A percentile compares a stretch with the other conserved stretches of the same genome.
Evolutionary conservation across 2,329 filamentous ascomycete species (phyloP).

Genomic region (Cladosporium colombiae): DNA sequence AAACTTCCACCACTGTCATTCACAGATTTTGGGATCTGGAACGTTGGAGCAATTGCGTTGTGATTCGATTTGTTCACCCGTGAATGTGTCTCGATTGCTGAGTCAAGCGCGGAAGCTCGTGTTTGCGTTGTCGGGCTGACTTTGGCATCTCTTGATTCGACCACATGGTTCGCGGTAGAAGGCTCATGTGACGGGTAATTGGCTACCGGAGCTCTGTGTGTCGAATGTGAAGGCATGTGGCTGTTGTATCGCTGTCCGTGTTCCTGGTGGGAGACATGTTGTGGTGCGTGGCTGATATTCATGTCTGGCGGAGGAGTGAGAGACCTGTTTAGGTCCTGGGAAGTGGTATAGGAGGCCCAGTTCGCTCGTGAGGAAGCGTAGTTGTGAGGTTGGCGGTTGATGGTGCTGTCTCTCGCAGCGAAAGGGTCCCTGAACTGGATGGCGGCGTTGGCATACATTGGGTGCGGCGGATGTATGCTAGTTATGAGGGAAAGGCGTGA

Average conservation of each 20-base stretch:
- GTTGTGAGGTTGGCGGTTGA: conserved; percentile 20
- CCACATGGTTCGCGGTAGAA: not conserved
- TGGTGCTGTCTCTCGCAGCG: conserved; percentile 31
- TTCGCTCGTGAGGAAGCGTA: conserved; percentile 10
- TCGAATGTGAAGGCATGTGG: conserved; percentile 23
- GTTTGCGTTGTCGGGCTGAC: conserved; percentile 20
- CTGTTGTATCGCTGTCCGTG: conserved; percentile 31
- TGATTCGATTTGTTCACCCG: conserved; percentile 28
- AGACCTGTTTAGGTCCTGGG: conserved; percentile 27
- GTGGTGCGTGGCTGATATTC: conserved; percentile 30
- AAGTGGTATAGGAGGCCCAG: conserved; percentile 23
- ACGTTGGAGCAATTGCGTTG: conserved; percentile 50
- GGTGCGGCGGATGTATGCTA: conserved; percentile 26
- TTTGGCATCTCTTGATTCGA: conserved; percentile 3
- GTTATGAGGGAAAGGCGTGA: conserved; percentile 19
- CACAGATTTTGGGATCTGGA: conserved; percentile 75
- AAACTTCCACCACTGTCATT: conserved; percentile 73
- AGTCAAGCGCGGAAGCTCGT: conserved; percentile 12
- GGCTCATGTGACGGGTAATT: conserved; percentile 26
- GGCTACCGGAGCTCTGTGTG: conserved; percentile 27
- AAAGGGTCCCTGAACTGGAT: conserved; percentile 40
- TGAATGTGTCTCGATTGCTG: conserved; percentile 22
- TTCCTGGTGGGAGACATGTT: conserved; percentile 31
- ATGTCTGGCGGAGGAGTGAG: conserved; percentile 42
- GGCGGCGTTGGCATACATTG: conserved; percentile 38